Evolutionary conservation across 192 early-diverging fungal species (phyloP), one percentile per base, ranked within the genome.

Genomic region (Coemansia sp.): DNA sequence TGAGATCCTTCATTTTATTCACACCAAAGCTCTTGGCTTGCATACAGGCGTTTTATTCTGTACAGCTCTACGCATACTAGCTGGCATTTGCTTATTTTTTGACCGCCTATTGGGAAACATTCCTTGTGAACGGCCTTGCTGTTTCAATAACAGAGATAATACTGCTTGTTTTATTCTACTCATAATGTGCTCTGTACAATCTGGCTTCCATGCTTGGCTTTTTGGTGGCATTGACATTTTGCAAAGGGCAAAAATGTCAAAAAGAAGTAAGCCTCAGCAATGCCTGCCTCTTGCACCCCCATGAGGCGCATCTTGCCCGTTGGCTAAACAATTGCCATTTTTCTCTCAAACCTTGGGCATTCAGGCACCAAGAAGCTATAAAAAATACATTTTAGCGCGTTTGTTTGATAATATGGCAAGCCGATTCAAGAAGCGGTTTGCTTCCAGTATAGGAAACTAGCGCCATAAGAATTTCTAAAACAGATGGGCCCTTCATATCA

Each of bases 351-450:
- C 16, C 10, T 43, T 16, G 41, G 41, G 12, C 41, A 43, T 43
- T 43, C 41, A 43, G 16, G 41, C 41, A 43, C 16, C 41, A 16
- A 43, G 41, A 43, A 43, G 41, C 41, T 43, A 43, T 16, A 43
- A 43, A 43, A 43, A n/a, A 16, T 11, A 1, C 41, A 43, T 43
- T 43, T n/a, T 16, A 59, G 19, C 19, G 10, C 16, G 50, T n/a
- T 21, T n/a, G 12, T 35, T 54, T 31, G 14, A n/a, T 10, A 53
- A 39, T 29, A 48, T 54, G 22, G 27, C 22, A 48, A 50, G 27
- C 43, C 22, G 50, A 29, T 57, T 57, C 55, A 50, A 57, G 53
- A 64, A 64, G 41, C 41, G 2, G 41, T 16, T 43, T 43, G 10
- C 16, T 16, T 8, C 41, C 41, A 8, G 41, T 43, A 43, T n/a